These are phyloP conservation scores for Pleurotus eryngii DNA, from an alignment of 768 basidiomycete species.

Conservation along the genomic window DNA sequence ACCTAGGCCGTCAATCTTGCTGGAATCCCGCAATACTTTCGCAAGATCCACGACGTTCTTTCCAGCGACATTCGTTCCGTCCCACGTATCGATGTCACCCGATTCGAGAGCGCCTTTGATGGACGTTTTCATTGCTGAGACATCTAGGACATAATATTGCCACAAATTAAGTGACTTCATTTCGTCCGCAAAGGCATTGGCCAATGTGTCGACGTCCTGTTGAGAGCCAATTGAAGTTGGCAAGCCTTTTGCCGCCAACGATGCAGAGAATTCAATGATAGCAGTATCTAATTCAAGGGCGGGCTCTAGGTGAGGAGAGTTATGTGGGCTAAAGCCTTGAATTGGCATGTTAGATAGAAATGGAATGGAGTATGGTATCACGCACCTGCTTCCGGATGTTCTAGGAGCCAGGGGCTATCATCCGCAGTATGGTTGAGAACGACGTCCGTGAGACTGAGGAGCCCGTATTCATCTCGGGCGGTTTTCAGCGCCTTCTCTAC, in stretches of 20 bases:
- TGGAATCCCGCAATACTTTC: constrained; percentile 49
- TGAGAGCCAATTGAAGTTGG: constrained; percentile 66
- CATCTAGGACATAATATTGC: constrained; percentile 93
- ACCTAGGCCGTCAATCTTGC: constrained; percentile 56
- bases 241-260: constrained; percentile 61
- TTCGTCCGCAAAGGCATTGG: constrained; percentile 56
- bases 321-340: constrained; percentile 83
- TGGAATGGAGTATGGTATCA: neutral
- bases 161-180: constrained; percentile 73
- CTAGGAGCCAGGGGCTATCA: constrained; percentile 85
- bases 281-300: constrained; percentile 90
- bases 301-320: constrained; percentile 89
- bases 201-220: constrained; percentile 65
- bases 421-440: constrained; percentile 98
- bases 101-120: constrained; percentile 54
- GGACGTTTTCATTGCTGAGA: constrained; percentile 55
- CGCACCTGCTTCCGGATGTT: constrained; percentile 95
- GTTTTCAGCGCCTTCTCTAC: constrained; percentile 63
- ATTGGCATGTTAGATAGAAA: neutral
- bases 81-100: constrained; percentile 51
- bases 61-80: constrained; percentile 52
- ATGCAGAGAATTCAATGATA: constrained; percentile 74
- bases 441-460: constrained; percentile 90
- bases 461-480: constrained; percentile 82
- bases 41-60: constrained; percentile 68